Percentiles rank a stretch among this genome's conserved stretches.
Evolutionary conservation across 2,329 filamentous ascomycete species (phyloP).

Genomic region (Fusarium neocosmosporiellum): DNA sequence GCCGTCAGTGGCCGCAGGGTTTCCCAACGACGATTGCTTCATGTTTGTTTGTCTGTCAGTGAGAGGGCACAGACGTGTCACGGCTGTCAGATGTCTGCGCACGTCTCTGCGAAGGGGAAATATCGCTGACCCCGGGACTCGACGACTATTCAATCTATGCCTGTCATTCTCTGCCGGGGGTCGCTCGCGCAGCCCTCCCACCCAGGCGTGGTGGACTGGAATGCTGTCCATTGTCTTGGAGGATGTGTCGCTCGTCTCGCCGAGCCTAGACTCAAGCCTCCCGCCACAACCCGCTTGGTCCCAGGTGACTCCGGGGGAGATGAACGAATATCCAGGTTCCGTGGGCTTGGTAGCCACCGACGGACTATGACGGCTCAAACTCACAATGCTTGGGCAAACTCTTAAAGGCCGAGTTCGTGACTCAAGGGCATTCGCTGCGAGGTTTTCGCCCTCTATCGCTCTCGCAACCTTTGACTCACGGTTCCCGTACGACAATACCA

Average conservation of each 20-base stretch:
- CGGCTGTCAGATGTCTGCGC: neutral
- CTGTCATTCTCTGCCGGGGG: slow-evolving; percentile 2
- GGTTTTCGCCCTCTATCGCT: slow-evolving; percentile 7
- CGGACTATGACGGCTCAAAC: slow-evolving; percentile 36
- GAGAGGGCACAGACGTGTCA: slow-evolving; percentile 1
- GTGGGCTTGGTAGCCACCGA: slow-evolving; percentile 32
- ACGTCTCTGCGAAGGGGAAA: neutral
- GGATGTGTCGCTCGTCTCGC: slow-evolving; percentile 25
- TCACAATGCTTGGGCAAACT: slow-evolving; percentile 22
- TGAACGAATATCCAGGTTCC: slow-evolving; percentile 18
- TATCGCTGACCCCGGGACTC: neutral
- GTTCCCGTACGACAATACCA: neutral
- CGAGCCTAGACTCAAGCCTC: slow-evolving; percentile 45
- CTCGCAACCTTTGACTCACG: neutral
- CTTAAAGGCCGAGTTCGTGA: slow-evolving; percentile 31
- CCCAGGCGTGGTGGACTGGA: slow-evolving; percentile 31
- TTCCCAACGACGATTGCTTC: slow-evolving; percentile 26
- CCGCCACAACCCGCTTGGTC: slow-evolving; percentile 40
- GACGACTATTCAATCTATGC: neutral
- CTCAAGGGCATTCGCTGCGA: slow-evolving; percentile 10
- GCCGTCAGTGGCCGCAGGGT: slow-evolving; percentile 28
- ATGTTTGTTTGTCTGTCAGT: neutral
- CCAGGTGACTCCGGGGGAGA: slow-evolving; percentile 31
- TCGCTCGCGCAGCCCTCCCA: slow-evolving; percentile 14
- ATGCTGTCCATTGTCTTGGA: slow-evolving; percentile 31